A percentile compares a stretch with the other conserved stretches of the same genome.
These are phyloP conservation scores for Psophocarpus tetragonolobus DNA, from an alignment of 306 rosid species.

Conservation along the genomic window DNA sequence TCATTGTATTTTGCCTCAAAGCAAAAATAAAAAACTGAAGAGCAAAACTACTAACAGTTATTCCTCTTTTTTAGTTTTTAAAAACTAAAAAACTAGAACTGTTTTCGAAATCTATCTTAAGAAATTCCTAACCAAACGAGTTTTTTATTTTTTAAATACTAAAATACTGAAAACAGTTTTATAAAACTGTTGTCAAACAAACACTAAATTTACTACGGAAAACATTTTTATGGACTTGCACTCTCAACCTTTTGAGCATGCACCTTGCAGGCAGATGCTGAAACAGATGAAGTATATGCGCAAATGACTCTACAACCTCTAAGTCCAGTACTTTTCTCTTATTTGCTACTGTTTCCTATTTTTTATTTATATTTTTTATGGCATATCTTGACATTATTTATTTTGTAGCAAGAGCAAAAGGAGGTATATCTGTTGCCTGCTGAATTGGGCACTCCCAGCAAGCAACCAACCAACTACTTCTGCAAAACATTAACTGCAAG, in stretches of 20 bases:
- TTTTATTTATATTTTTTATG: background rate
- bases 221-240: background rate
- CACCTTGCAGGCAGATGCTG: conserved; percentile 67
- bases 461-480: conserved; percentile 75
- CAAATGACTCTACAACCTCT: conserved; percentile 81
- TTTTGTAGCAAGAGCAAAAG: conserved; percentile 74
- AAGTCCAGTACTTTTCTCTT: conserved; percentile 52
- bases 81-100: too few species aligned
- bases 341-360: background rate
- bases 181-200: too few species aligned
- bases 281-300: conserved; percentile 79
- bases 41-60: too few species aligned
- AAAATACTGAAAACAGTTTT: too few species aligned
- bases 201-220: conserved; percentile 15
- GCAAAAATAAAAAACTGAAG: too few species aligned
- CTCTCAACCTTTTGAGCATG: conserved; percentile 26
- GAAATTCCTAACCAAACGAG: too few species aligned
- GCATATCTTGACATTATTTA: conserved; percentile 30
- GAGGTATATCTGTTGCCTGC: conserved; percentile 69
- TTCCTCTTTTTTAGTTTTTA: too few species aligned
- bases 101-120: too few species aligned
- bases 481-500: conserved; percentile 79
- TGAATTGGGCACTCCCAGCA: conserved; percentile 66
- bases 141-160: too few species aligned
- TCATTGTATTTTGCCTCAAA: too few species aligned